Percentiles rank a stretch among this genome's conserved stretches.
Conservation (phyloP, 371 early-diverging fungal genomes). For the Saksenaea vasiformis region DNA sequence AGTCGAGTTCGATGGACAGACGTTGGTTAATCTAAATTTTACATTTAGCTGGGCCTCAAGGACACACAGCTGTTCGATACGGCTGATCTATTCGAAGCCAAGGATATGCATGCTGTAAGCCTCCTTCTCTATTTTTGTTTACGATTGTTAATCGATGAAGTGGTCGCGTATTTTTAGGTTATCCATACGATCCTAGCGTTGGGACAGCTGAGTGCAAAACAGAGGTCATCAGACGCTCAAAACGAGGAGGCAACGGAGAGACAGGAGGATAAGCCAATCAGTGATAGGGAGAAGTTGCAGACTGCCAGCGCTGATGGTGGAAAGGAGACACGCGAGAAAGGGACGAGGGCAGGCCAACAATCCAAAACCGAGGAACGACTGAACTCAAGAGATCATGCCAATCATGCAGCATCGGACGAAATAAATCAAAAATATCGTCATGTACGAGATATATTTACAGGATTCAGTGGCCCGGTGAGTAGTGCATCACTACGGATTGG, state of each 20-base stretch:
- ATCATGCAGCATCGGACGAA: neutral
- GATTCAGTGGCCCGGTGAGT: neutral
- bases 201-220: constrained; percentile 22
- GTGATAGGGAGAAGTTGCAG: constrained; percentile 5
- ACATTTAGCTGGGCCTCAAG: constrained; percentile 65
- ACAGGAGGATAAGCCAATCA: constrained; percentile 2
- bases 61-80: constrained; percentile 88
- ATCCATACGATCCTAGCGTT: constrained; percentile 56
- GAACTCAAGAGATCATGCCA: neutral
- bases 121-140: neutral
- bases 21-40: neutral
- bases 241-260: constrained; percentile 6
- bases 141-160: neutral
- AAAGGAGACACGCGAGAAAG: constrained; percentile 9
- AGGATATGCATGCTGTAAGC: constrained; percentile 80
- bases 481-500: neutral
- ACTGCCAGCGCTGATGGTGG: neutral
- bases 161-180: constrained; percentile 20
- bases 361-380: neutral
- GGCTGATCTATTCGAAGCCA: constrained; percentile 88
- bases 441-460: constrained; percentile 21
- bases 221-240: neutral
- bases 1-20: constrained; percentile 11
- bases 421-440: constrained; percentile 10
- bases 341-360: constrained; percentile 4